Evolutionary conservation across 192 early-diverging fungal species (phyloP).

Genomic region (Nowakowskiella sp.): DNA sequence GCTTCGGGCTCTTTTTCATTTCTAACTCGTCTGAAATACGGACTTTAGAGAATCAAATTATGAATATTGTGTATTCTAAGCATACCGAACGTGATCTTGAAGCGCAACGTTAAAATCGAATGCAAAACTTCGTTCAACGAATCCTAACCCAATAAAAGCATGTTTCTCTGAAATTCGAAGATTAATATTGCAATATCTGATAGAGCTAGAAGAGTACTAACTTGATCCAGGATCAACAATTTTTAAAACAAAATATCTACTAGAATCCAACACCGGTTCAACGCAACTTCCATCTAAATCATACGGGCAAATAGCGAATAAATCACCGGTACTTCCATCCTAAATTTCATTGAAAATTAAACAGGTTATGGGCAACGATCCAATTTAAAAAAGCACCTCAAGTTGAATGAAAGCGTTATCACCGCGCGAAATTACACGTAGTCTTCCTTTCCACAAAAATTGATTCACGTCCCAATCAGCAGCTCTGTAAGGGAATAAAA

Average conservation of each 20-base stretch:
- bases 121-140: slow-evolving; percentile 67
- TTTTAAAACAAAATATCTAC: slow-evolving; percentile 78
- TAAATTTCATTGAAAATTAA: neutral
- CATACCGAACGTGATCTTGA: slow-evolving; percentile 55
- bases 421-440: slow-evolving; percentile 61
- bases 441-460: slow-evolving; percentile 70
- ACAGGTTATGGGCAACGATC: too few species aligned
- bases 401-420: slow-evolving; percentile 63
- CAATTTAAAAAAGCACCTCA: slow-evolving; percentile 61
- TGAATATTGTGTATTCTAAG: neutral
- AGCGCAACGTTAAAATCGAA: slow-evolving; percentile 90
- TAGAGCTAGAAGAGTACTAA: slow-evolving; percentile 8
- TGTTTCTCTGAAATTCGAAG: slow-evolving; percentile 46
- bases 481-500: slow-evolving; percentile 36
- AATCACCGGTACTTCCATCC: slow-evolving; percentile 41
- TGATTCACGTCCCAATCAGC: slow-evolving; percentile 73
- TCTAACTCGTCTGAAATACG: slow-evolving; percentile 18
- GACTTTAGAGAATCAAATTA: neutral
- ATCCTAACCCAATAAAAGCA: slow-evolving; percentile 80
- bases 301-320: slow-evolving; percentile 74
- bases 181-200: neutral
- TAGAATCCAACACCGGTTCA: slow-evolving; percentile 74
- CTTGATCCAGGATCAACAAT: slow-evolving; percentile 57
- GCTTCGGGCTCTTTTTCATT: slow-evolving; percentile 13
- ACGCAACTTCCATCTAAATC: slow-evolving; percentile 59